A percentile compares a stretch with the other conserved stretches of the same genome.
Evolutionary conservation across 805 yeast species (phyloP).

Genomic region (Priceomyces melissophilus): DNA sequence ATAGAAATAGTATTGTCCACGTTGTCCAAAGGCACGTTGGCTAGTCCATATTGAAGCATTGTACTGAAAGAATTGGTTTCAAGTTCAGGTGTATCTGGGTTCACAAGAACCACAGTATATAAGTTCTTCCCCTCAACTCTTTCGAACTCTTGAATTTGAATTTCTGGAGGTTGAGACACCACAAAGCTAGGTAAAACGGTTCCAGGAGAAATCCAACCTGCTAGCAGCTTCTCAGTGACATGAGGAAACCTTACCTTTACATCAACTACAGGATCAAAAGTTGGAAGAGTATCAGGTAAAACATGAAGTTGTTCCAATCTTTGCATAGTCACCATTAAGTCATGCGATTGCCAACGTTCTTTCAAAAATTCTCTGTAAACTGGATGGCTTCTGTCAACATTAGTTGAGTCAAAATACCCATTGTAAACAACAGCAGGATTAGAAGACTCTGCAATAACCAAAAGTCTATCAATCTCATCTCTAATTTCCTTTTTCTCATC

Average conservation of each 20-base stretch:
- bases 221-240: conserved; percentile 49
- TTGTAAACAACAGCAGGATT: conserved; percentile 87
- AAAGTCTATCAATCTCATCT: conserved; percentile 25
- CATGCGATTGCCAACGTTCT: conserved; percentile 68
- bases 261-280: conserved; percentile 75
- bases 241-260: conserved; percentile 75
- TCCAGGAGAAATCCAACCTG: conserved; percentile 80
- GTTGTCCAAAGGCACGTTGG: conserved; percentile 60
- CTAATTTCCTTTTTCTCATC: conserved; percentile 10
- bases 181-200: conserved; percentile 65
- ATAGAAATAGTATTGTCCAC: conserved; percentile 55
- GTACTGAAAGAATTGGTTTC: conserved; percentile 65
- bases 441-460: conserved; percentile 60
- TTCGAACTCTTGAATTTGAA: conserved; percentile 71
- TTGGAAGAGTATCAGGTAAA: conserved; percentile 92
- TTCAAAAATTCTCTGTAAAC: conserved; percentile 71
- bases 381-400: conserved; percentile 67
- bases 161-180: conserved; percentile 71
- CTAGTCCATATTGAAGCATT: conserved; percentile 71
- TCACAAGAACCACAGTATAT: conserved; percentile 78
- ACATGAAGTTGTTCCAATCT: conserved; percentile 80
- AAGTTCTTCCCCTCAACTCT: conserved; percentile 43
- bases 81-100: conserved; percentile 88
- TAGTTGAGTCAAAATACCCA: conserved; percentile 41
- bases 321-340: conserved; percentile 82